Conservation (phyloP, 2,329 filamentous ascomycete genomes). For the Fusarium secorum region DNA sequence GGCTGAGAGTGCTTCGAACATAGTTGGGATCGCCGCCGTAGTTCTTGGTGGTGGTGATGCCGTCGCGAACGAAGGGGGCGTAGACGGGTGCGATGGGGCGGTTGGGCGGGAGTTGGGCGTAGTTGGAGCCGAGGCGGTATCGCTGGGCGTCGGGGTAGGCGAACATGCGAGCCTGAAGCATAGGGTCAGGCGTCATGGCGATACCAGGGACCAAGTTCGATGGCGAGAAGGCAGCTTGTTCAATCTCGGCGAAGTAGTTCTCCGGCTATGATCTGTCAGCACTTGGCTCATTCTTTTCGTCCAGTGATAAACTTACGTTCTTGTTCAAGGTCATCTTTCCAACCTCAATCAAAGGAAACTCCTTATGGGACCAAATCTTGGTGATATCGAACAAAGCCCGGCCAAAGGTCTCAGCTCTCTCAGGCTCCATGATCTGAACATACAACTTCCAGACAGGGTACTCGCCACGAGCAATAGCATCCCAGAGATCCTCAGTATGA, state of each 20-base stretch:
- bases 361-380: constrained; percentile 60
- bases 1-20: constrained; percentile 2
- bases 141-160: constrained; percentile 9
- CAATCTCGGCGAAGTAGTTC: constrained; percentile 11
- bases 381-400: constrained; percentile 65
- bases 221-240: constrained; percentile 6
- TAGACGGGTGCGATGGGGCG: neutral
- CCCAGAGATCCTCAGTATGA: constrained; percentile 32
- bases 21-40: neutral
- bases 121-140: constrained; percentile 9
- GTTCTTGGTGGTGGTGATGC: constrained; percentile 5
- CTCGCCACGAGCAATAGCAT: constrained; percentile 55
- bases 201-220: constrained; percentile 4
- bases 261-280: neutral
- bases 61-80: neutral
- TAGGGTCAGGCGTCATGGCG: neutral
- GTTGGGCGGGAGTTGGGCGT: neutral
- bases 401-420: constrained; percentile 56
- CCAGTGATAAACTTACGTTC: constrained; percentile 3
- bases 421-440: constrained; percentile 62
- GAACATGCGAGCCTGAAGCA: constrained; percentile 13
- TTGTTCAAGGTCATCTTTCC: constrained; percentile 60
- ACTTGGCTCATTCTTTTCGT: rapidly evolving
- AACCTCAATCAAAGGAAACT: constrained; percentile 57
- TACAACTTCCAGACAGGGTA: constrained; percentile 60